Evolutionary conservation across 176 grass and related monocot genomes (phyloP), one percentile per base, ranked within the genome.

Genomic region (Cenchrus purpureus): DNA sequence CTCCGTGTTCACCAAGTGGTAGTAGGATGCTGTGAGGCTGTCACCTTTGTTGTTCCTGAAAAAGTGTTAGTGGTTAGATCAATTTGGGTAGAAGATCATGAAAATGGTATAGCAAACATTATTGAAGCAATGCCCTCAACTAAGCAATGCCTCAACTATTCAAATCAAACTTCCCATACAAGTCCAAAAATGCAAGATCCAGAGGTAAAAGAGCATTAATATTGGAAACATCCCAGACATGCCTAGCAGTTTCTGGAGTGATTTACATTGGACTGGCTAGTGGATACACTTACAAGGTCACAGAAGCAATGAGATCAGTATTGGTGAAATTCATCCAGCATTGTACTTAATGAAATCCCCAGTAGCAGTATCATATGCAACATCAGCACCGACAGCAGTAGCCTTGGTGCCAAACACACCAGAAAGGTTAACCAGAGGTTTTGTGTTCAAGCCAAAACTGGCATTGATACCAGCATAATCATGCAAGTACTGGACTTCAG

Each of bases 31-130:
- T 59, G 74, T 76, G 68, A 90, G 57, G 78, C 85, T 88, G 11
- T 94, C 91, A 64, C 85, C 89, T 86, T 97, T 92, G 86, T 90
- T 88, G 74, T 84, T 97, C 79, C 91, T 97, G 58, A 68, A 83
- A 83, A 79, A 76, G 1, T 14, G 19, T 45, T 71, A 70, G 9
- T 56, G 16, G 81, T 53, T 56, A 53, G 34, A 66, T 84, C 7
- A 57, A 7, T 70, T 57, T 44, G 32, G 53, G 15, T n/a, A 74
- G 13, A 50, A 14, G 9, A 3, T 14, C 66, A 73, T 25, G 3
- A 32, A 73, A 45, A 12, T 22, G 28, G 16, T 25, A 44, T 61
- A 49, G 17, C 49, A 58, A 66, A 7, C 53, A 3, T 40, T 12
- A 65, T 31, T 65, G 73, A 54, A 67, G 12, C 1, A 59, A 72